Base-by-base conservation (phyloP, 2,329 filamentous ascomycete species). In the Davidsoniella virescens region DNA sequence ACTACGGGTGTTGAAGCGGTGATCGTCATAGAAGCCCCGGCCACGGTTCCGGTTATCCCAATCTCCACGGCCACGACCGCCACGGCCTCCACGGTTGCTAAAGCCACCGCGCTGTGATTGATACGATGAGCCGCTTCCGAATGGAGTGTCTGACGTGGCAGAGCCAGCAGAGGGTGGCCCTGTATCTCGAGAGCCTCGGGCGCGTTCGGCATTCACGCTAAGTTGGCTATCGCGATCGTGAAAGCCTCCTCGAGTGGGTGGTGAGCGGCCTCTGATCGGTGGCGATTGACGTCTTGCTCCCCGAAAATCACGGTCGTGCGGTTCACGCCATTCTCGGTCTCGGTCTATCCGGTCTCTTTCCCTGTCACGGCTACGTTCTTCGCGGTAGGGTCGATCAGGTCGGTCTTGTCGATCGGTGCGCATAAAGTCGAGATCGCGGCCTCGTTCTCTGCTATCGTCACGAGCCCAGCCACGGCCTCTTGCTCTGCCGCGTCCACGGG, bases 151-250 rank as follows among this genome's bases (percentile, higher is more conserved):
- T 0, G 82, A 84, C 18, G 77, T 78, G 8, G 77, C 78, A 2
- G 83, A 85, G 4, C 80, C 80, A 16, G 80, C 81, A 1, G 82
- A 84, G 18, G 78, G 73, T 9, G 83, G 82, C 0, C 82, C 67
- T 8, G 63, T 83, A 58, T 88, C 84, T 58, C 84, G 72, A 7
- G 82, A 86, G 14, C 74, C 78, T 44, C 82, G 71, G 16, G 78
- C 76, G 52, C 83, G 73, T 52, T 80, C 78, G 6, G 78, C 70
- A 55, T 87, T 83, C 5, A 82, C 66, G 44, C 77, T 78, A 29
- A 79, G 68, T 0, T 78, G 79, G 1, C 66, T 71, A 62, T 76
- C 66, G 56, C 67, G 65, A 47, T 82, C 78, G 58, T 82, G 73
- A 53, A 77, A 78, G 59, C 84, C 80, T 56, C 80, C 71, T 10